These are phyloP conservation scores for Russula lepida DNA, from an alignment of 768 basidiomycete species.

Conservation along the genomic window DNA sequence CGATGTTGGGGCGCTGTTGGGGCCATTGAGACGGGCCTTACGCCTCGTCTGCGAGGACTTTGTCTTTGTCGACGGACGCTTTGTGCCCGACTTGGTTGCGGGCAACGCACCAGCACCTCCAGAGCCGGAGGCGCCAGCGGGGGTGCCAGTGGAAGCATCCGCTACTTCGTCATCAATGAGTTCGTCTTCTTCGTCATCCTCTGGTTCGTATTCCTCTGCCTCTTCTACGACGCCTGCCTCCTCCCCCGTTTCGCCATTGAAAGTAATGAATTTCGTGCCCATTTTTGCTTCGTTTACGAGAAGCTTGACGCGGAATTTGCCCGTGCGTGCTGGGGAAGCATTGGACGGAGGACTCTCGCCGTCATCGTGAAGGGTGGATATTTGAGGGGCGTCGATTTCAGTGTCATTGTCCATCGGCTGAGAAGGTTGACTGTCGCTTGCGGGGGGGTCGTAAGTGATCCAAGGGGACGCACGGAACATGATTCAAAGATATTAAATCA, in stretches of 20 bases:
- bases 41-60: slow-evolving; percentile 17
- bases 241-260: slow-evolving; percentile 22
- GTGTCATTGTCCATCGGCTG: slow-evolving; percentile 33
- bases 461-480: slow-evolving; percentile 58
- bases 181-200: slow-evolving; percentile 67
- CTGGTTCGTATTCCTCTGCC: slow-evolving; percentile 47
- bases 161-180: slow-evolving; percentile 69
- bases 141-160: slow-evolving; percentile 21
- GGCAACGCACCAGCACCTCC: slow-evolving; percentile 22
- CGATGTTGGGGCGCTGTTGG: not conserved
- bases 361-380: slow-evolving; percentile 70
- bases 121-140: slow-evolving; percentile 21
- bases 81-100: slow-evolving; percentile 27
- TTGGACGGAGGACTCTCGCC: slow-evolving; percentile 54
- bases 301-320: slow-evolving; percentile 44
- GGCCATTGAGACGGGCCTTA: slow-evolving; percentile 14
- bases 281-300: slow-evolving; percentile 39
- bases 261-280: slow-evolving; percentile 30
- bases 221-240: slow-evolving; percentile 18
- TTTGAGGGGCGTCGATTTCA: slow-evolving; percentile 77
- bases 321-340: slow-evolving; percentile 25
- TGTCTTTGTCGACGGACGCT: slow-evolving; percentile 22
- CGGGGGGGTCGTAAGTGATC: slow-evolving; percentile 39
- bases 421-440: slow-evolving; percentile 4
- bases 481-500: slow-evolving; percentile 3